A percentile compares a stretch with the other conserved stretches of the same genome.
Evolutionary conservation across 2,329 filamentous ascomycete species (phyloP).

Genomic region (Phialemonium atrogriseum): DNA sequence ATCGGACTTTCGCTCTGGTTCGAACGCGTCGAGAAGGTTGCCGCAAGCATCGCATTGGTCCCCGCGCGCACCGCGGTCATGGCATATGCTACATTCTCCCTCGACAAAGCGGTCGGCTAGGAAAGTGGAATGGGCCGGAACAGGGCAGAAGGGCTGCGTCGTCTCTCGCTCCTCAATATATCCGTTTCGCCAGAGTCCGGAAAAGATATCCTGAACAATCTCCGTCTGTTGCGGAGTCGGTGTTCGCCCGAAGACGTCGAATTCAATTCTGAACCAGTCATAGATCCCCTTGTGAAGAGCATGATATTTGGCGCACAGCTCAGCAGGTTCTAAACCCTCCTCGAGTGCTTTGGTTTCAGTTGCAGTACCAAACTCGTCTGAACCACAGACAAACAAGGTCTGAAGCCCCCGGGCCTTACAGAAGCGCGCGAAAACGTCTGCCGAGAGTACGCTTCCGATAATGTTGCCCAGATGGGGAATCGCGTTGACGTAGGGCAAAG

Average conservation of each 20-base stretch:
- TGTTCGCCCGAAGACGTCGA: conserved; percentile 92
- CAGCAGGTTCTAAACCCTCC: conserved; percentile 70
- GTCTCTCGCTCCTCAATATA: conserved; percentile 82
- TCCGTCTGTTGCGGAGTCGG: conserved; percentile 82
- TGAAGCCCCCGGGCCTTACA: conserved; percentile 71
- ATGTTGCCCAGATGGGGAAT: conserved; percentile 84
- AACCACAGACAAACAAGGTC: conserved; percentile 77
- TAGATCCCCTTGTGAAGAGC: conserved; percentile 85
- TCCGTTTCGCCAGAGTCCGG: conserved; percentile 78
- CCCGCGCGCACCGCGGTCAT: conserved; percentile 61
- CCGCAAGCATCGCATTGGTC: conserved; percentile 57
- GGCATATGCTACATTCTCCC: conserved; percentile 67
- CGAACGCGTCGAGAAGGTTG: conserved; percentile 60
- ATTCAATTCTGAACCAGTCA: conserved; percentile 91
- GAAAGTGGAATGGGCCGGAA: conserved; percentile 63
- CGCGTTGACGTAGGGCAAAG: conserved; percentile 77
- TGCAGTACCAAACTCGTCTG: conserved; percentile 92
- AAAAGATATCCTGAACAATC: conserved; percentile 89
- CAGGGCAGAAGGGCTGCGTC: conserved; percentile 74
- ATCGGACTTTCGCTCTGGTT: conserved; percentile 34
- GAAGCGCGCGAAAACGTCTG: conserved; percentile 78
- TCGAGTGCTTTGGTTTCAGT: conserved; percentile 94
- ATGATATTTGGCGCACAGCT: conserved; percentile 90
- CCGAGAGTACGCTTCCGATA: conserved; percentile 77
- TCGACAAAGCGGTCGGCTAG: conserved; percentile 82